Percentiles rank a stretch among this genome's conserved stretches.
These are phyloP conservation scores for Neodidymelliopsis sp. DNA, from an alignment of 2,329 filamentous ascomycete genomes.

Conservation along the genomic window DNA sequence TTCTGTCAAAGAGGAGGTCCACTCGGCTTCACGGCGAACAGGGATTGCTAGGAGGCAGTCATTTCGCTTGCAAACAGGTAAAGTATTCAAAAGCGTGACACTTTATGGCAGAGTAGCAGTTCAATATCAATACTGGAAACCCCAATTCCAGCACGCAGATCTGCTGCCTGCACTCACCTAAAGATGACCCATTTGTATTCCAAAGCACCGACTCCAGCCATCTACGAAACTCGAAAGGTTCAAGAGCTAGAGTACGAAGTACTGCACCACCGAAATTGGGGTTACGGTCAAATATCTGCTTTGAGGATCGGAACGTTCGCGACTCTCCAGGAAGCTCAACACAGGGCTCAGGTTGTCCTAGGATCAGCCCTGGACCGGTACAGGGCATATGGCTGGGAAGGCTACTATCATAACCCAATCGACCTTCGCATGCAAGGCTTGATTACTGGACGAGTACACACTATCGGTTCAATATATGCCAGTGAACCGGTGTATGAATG, in stretches of 20 bases:
- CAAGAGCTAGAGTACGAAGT: conserved; percentile 2
- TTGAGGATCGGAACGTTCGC: not conserved
- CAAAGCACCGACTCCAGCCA: not conserved
- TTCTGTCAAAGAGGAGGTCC: not conserved
- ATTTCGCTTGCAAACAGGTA: not conserved
- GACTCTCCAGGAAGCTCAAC: not conserved
- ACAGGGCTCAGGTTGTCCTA: not conserved
- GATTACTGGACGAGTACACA: not conserved
- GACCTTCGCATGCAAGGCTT: not conserved
- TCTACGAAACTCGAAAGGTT: not conserved
- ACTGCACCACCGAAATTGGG: not conserved
- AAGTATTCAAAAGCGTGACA: not conserved
- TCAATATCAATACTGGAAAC: not conserved
- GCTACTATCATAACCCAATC: not conserved
- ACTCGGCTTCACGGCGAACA: not conserved
- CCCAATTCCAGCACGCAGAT: too few relatives aligned
- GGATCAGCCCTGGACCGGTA: not conserved
- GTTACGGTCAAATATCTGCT: not conserved
- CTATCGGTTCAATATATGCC: too few relatives aligned
- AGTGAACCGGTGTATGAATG: not conserved
- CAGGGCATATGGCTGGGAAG: not conserved
- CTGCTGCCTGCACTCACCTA: too few relatives aligned
- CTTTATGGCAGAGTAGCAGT: not conserved
- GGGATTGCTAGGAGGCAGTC: not conserved
- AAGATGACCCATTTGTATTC: too few relatives aligned